phyloP scores from a whole-genome alignment of 2,329 filamentous ascomycete genomes.

The Sarocladium kiliense region DNA sequence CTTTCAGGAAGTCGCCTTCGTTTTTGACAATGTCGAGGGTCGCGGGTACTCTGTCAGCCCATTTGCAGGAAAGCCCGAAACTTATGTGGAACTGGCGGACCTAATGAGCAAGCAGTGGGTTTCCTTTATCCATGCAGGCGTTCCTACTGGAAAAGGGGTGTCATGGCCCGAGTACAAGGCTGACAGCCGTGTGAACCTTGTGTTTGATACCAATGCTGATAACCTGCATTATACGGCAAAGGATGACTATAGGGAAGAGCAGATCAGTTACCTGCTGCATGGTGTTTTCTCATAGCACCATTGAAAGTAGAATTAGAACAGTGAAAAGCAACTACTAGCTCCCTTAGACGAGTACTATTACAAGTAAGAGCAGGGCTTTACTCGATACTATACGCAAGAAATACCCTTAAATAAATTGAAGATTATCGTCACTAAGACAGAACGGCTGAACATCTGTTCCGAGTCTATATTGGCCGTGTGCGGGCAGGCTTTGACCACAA shows the following conservation, averaged over 20 bases:
- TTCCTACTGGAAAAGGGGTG: slow-evolving; percentile 30
- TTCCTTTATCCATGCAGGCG: slow-evolving; percentile 30
- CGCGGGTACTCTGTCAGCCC: slow-evolving; percentile 31
- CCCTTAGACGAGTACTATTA: too few relatives aligned
- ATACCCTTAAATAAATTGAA: too few relatives aligned
- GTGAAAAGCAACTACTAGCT: too few relatives aligned
- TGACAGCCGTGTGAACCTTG: slow-evolving; percentile 36
- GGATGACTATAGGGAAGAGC: slow-evolving; percentile 38
- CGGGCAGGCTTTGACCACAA: too few relatives aligned
- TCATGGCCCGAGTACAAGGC: slow-evolving; percentile 39
- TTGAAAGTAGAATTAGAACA: too few relatives aligned
- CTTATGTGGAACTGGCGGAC: slow-evolving; percentile 27
- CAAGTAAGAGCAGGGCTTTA: too few relatives aligned
- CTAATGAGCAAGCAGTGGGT: slow-evolving; percentile 44
- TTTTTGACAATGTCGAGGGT: slow-evolving; percentile 47
- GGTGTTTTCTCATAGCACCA: too few relatives aligned
- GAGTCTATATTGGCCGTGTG: too few relatives aligned
- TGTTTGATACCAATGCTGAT: slow-evolving; percentile 44
- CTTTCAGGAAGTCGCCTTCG: slow-evolving; percentile 23
- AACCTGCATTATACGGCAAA: slow-evolving; percentile 31
- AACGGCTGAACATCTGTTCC: too few relatives aligned
- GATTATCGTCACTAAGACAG: too few relatives aligned
- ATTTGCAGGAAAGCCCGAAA: slow-evolving; percentile 32
- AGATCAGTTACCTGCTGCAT: slow-evolving; percentile 32
- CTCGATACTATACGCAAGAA: too few relatives aligned